Conservation (phyloP, 768 basidiomycete species). For the Pisolithus microcarpus region DNA sequence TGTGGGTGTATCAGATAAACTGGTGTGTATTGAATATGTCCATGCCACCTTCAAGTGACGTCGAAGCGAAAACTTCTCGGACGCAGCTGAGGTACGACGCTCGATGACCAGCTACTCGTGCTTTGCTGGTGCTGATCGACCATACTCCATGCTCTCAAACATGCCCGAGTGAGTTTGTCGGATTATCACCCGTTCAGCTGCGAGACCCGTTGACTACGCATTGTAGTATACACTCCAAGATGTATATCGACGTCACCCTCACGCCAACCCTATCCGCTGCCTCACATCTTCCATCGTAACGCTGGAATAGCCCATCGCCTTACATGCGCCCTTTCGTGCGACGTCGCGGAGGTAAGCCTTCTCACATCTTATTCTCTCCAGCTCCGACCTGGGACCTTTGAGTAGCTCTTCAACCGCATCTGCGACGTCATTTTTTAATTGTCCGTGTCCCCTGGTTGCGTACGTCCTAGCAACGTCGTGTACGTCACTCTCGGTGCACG, state of each 20-base stretch:
- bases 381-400: constrained; percentile 59
- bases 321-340: constrained; percentile 54
- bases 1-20: no score
- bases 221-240: no score
- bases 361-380: constrained; percentile 55
- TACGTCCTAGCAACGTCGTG: constrained; percentile 44
- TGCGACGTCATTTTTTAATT: constrained; percentile 67
- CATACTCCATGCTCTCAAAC: no score
- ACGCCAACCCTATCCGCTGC: constrained; percentile 49
- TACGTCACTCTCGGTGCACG: constrained; percentile 51
- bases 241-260: not conserved
- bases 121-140: no score
- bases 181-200: no score
- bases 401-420: constrained; percentile 66
- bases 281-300: constrained; percentile 65
- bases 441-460: constrained; percentile 49
- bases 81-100: no score
- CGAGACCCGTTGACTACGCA: no score
- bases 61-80: no score
- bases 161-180: no score
- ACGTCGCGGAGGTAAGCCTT: constrained; percentile 53
- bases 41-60: no score
- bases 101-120: no score
- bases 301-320: constrained; percentile 53
- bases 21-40: no score